These are phyloP conservation scores for Leccinum ochraceum DNA, from an alignment of 768 basidiomycete species.

Conservation along the genomic window DNA sequence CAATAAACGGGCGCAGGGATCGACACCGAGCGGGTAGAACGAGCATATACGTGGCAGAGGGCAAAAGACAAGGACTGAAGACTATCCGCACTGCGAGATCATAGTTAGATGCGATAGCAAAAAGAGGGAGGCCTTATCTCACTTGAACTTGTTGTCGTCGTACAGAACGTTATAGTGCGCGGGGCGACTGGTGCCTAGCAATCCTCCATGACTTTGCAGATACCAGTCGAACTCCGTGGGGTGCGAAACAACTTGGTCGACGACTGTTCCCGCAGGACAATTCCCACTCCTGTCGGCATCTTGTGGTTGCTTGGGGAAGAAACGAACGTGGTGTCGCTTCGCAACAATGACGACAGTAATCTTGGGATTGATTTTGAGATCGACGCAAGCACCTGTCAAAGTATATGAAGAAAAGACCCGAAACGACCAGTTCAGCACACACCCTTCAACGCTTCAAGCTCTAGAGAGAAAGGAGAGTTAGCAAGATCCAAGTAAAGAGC, in stretches of 20 bases:
- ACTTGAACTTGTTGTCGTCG: conserved; percentile 66
- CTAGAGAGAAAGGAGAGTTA: conserved; percentile 34
- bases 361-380: conserved; percentile 56
- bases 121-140: neutral
- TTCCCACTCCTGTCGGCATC: conserved; percentile 72
- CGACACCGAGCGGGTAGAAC: conserved; percentile 78
- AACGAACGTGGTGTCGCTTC: conserved; percentile 51
- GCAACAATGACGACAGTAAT: conserved; percentile 82
- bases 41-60: conserved; percentile 78
- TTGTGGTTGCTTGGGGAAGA: conserved; percentile 48
- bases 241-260: conserved; percentile 69
- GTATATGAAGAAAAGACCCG: conserved; percentile 6
- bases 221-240: conserved; percentile 80
- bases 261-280: conserved; percentile 74
- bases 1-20: conserved; percentile 85
- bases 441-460: conserved; percentile 64
- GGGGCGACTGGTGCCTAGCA: conserved; percentile 74
- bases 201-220: conserved; percentile 73
- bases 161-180: conserved; percentile 51
- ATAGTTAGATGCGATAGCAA: conserved; percentile 8
- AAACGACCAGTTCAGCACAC: conserved; percentile 8
- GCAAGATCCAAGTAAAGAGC: neutral
- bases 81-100: conserved; percentile 52
- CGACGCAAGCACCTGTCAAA: conserved; percentile 58
- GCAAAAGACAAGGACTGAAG: conserved; percentile 74